Base-by-base conservation (phyloP, 2,329 filamentous ascomycete genomes). In the Capronia epimyces region DNA sequence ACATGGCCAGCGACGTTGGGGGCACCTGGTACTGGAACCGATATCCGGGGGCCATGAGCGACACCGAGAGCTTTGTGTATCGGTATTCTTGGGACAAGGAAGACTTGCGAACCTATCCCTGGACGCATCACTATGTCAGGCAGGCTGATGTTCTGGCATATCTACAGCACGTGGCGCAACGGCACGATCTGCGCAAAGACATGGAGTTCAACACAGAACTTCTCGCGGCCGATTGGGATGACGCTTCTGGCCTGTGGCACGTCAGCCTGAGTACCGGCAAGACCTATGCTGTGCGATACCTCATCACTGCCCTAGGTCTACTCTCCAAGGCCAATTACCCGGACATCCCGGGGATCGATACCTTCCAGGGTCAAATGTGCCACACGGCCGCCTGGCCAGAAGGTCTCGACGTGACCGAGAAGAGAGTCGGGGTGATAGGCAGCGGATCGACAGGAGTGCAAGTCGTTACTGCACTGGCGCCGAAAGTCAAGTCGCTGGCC, bases 1-100 rank as follows among this genome's bases (percentile, higher is more conserved):
- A 82, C 53, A 73, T 75, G 0, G 78, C 73, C 4, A 67, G 69
- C 4, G 71, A 74, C 46, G 62, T 71, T 0, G 57, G 57, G 4
- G 67, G 67, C 7, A 66, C 67, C 2, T 70, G 67, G 67, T 66
- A 66, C 55, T 68, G 66, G 65, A 67, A 65, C 43, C 59, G 60
- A 25, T 69, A 69, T 55, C 67, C 67, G 3, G 67, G 74, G 4
- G 74, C 74, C 3, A 59, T 57, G 57, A 46, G 39, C 36, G 57
- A 59, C 40, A 59, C 49, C 3, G 57, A 59, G 16, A 18, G 15
- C 6, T 37, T 45, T 27, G 24, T 58, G n/a, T 60, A 57, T 34
- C 43, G 74, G 47, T 73, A 72, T 51, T 71, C 70, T 18, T 66
- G 75, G 42, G 68, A 71, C 29, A 55, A 49, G 22, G 50, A 53